A percentile compares a stretch with the other conserved stretches of the same genome.
Evolutionary conservation across 2,329 filamentous ascomycete genomes (phyloP).

Genomic region (Sclerotinia minor): DNA sequence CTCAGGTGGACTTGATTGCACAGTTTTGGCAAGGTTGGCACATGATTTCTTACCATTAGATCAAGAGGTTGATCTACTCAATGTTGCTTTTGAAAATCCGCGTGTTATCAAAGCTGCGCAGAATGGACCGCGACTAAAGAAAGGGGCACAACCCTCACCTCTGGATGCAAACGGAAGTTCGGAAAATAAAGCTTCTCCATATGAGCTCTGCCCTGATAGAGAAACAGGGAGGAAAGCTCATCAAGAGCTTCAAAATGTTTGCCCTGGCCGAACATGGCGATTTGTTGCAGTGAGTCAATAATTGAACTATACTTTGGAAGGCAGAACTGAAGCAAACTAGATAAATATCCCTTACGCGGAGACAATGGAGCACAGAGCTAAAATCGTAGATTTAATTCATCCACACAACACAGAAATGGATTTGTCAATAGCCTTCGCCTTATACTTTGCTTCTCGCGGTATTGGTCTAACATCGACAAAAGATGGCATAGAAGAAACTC

Average conservation of each 20-base stretch:
- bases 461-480: slow-evolving; percentile 41
- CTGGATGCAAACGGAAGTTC: not conserved
- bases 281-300: slow-evolving; percentile 66
- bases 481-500: slow-evolving; percentile 26
- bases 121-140: slow-evolving; percentile 40
- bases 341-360: slow-evolving; percentile 82
- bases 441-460: slow-evolving; percentile 95
- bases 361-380: slow-evolving; percentile 65
- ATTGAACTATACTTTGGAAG: slow-evolving; percentile 18
- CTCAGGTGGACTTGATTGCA: slow-evolving; percentile 92
- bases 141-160: slow-evolving; percentile 2
- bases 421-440: slow-evolving; percentile 83
- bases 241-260: slow-evolving; percentile 68
- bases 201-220: slow-evolving; percentile 86
- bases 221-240: slow-evolving; percentile 80
- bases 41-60: slow-evolving; percentile 71
- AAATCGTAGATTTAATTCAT: slow-evolving; percentile 75
- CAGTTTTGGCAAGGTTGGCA: slow-evolving; percentile 75
- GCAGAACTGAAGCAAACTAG: slow-evolving; percentile 42
- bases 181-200: slow-evolving; percentile 47
- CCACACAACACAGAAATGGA: slow-evolving; percentile 99
- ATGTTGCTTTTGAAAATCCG: slow-evolving; percentile 96
- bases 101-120: slow-evolving; percentile 61
- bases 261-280: slow-evolving; percentile 73
- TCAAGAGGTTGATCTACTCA: slow-evolving; percentile 82